These are phyloP conservation scores for Leptoxyphium fumago DNA, from an alignment of 2,329 filamentous ascomycete genomes.

Conservation along the genomic window DNA sequence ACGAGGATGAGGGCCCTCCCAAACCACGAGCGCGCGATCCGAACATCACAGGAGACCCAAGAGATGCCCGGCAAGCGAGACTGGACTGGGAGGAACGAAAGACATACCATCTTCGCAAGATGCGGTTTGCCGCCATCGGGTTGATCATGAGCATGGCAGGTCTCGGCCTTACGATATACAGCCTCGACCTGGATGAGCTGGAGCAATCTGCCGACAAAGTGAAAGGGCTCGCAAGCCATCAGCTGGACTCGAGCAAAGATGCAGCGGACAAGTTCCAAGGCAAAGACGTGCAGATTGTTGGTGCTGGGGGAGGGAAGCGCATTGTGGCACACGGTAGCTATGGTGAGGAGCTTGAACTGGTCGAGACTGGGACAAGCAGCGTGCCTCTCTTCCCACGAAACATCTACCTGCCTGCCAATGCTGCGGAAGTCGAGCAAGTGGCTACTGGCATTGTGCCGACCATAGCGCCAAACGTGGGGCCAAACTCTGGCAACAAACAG, in stretches of 20 bases:
- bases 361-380: constrained; percentile 68
- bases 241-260: constrained; percentile 20
- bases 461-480: constrained; percentile 15
- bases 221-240: constrained; percentile 5
- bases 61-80: constrained; percentile 12
- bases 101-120: constrained; percentile 17
- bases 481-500: constrained; percentile 18
- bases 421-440: constrained; percentile 5
- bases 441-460: constrained; percentile 6
- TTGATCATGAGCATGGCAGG: constrained; percentile 18
- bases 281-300: constrained; percentile 42
- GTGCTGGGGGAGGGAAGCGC: constrained; percentile 43
- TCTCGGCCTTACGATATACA: constrained; percentile 16
- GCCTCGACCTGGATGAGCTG: constrained; percentile 20
- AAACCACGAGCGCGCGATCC: background rate
- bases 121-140: constrained; percentile 23
- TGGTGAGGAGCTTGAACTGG: constrained; percentile 51
- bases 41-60: constrained; percentile 5
- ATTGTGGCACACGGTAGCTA: constrained; percentile 27
- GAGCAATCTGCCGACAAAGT: constrained; percentile 5
- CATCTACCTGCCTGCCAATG: constrained; percentile 41
- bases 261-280: constrained; percentile 31
- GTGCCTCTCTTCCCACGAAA: constrained; percentile 65
- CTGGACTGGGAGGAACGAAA: constrained; percentile 16
- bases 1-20: background rate